Base-by-base conservation (phyloP, 352 stramenopile species). In the Globisporangium spinosum region DNA sequence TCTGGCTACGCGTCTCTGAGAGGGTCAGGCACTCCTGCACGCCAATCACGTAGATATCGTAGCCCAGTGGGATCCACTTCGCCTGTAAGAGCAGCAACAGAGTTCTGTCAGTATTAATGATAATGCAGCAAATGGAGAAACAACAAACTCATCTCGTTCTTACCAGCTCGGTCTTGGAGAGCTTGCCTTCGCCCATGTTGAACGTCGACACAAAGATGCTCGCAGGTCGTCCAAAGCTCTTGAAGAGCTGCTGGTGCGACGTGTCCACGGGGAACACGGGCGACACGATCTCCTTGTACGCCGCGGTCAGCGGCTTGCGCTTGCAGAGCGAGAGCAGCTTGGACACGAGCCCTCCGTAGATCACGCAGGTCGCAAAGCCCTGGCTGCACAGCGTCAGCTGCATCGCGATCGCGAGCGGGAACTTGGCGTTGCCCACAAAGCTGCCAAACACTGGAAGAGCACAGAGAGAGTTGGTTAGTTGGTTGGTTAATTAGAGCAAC, bases 31-130 rank as follows among this genome's bases (percentile, higher is more conserved):
- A 97, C 65, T 97, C 91, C 67, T 97, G 90, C 7, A 97, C 80
- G n/a, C 89, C 91, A 51, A 97, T 91, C 13, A 95, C 88, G 53
- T 97, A 97, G 0, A 97, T 77, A 55, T 97, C 89, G 67, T 94
- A 74, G 32, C 88, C 89, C 5, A 80, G 67, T 22, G 90, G 89
- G 69, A 97, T 90, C 91, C 91, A 97, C 65, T 89, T 87, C 23
- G 79, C 72, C 72, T 88, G 22, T 34, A 71, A 60, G 64, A 40
- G 23, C 8, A 60, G 8, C 8, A 56, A 25, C n/a, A 55, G 8
- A 55, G 3, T 27, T 10, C 7, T 8, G 20, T 55, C n/a, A 55
- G 20, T 1, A 2, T 20, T 49, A 6, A n/a, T 20, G 15, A 22
- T 2, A 49, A 10, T 49, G 5, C 6, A 10, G 8, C 15, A 20